Percentiles rank a stretch among this genome's conserved stretches.
phyloP scores from a whole-genome alignment of 371 early-diverging fungal genomes.

The Phascolomyces articulosus region DNA sequence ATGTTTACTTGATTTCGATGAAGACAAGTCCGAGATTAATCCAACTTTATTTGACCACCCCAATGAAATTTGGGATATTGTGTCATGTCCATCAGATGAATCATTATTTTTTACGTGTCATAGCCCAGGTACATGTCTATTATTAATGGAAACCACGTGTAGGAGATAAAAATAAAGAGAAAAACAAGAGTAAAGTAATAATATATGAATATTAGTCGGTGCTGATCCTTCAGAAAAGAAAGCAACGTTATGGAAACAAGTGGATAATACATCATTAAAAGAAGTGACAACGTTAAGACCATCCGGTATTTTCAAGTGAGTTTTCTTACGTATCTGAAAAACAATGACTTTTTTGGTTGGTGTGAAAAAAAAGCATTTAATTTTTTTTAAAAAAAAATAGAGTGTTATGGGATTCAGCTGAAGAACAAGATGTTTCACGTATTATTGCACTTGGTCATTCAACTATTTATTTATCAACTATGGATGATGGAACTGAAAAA shows the following conservation, averaged over 20 bases:
- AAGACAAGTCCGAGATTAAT: conserved; percentile 65
- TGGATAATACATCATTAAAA: conserved; percentile 21
- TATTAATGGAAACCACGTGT: too few relatives aligned
- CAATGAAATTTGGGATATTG: conserved; percentile 74
- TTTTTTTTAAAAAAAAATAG: conserved; percentile 13
- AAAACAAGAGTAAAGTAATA: neutral
- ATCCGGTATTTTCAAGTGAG: conserved; percentile 14
- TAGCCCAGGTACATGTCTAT: conserved; percentile 60
- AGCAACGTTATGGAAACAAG: conserved; percentile 42
- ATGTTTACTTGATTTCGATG: conserved; percentile 70
- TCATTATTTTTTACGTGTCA: conserved; percentile 71
- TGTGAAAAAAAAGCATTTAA: too few relatives aligned
- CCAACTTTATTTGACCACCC: conserved; percentile 70
- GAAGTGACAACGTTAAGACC: conserved; percentile 19
- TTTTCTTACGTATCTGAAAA: neutral
- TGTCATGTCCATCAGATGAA: conserved; percentile 62
- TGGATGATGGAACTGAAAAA: neutral
- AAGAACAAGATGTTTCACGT: conserved; percentile 14
- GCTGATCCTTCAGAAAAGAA: conserved; percentile 29
- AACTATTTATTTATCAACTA: conserved; percentile 4
- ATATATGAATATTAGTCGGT: conserved; percentile 18
- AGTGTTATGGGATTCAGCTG: conserved; percentile 41
- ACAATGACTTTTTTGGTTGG: neutral
- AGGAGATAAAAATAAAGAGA: conserved; percentile 1
- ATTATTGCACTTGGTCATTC: conserved; percentile 28